Conservation (phyloP, 2,329 filamentous ascomycete species). For the Neopestalotiopsis sp. region DNA sequence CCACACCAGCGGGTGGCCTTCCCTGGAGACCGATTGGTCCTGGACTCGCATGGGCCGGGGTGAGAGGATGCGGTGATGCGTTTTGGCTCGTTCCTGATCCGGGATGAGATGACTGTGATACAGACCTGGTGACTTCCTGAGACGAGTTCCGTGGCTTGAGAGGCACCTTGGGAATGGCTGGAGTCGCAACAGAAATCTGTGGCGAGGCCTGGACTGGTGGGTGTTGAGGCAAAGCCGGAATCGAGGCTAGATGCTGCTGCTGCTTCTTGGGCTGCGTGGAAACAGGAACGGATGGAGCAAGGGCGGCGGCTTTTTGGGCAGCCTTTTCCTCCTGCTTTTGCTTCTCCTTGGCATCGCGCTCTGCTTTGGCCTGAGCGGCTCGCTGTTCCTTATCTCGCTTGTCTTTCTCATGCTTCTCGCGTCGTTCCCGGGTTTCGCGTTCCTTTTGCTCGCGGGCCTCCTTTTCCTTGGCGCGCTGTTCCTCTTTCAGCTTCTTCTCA, state of each 20-base stretch:
- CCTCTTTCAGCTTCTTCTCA: slow-evolving; percentile 85
- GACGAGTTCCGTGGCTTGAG: slow-evolving; percentile 77
- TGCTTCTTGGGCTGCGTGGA: slow-evolving; percentile 49
- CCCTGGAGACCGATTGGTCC: slow-evolving; percentile 66
- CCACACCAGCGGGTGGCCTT: slow-evolving; percentile 58
- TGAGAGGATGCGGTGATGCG: slow-evolving; percentile 64
- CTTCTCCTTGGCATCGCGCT: slow-evolving; percentile 53
- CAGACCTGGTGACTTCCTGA: slow-evolving; percentile 75
- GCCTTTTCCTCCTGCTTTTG: slow-evolving; percentile 51
- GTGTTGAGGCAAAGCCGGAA: slow-evolving; percentile 64
- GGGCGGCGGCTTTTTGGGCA: slow-evolving; percentile 44
- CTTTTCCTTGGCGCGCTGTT: slow-evolving; percentile 79
- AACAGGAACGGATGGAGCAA: slow-evolving; percentile 41
- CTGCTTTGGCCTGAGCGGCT: slow-evolving; percentile 47
- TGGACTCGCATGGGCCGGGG: slow-evolving; percentile 69
- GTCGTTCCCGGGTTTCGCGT: slow-evolving; percentile 62
- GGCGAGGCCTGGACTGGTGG: slow-evolving; percentile 72
- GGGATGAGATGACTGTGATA: slow-evolving; percentile 73
- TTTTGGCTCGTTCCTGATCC: slow-evolving; percentile 58
- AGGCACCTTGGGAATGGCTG: slow-evolving; percentile 83
- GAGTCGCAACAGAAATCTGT: slow-evolving; percentile 78
- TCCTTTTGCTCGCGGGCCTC: slow-evolving; percentile 75
- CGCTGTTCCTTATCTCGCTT: slow-evolving; percentile 63
- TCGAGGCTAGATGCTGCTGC: slow-evolving; percentile 45
- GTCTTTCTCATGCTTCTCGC: slow-evolving; percentile 62